Evolutionary conservation across 2,329 filamentous ascomycete species (phyloP), one percentile per base, ranked within the genome.

Genomic region (Amauroascus niger): DNA sequence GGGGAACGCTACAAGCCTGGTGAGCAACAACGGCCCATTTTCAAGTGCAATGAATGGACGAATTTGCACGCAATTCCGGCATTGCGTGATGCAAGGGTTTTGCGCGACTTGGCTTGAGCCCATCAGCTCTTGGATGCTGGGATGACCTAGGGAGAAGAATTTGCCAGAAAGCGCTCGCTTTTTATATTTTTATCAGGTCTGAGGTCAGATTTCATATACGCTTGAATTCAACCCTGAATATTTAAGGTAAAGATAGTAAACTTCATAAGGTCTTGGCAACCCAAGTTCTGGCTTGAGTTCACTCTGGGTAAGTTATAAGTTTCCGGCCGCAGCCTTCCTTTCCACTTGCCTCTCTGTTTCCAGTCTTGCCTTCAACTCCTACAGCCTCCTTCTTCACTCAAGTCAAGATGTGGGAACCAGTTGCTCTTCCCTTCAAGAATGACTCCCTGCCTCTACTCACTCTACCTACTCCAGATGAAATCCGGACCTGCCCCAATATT

Each of bases 391-490:
- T 16, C 24, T n/a, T 43, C 39, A 14, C 30, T 56, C 57, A 59
- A 52, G 39, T 56, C 57, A 59, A 52, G 35, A 64, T 64, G 62
- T 63, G 62, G 62, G 22, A 62, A 57, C 59, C 62, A 53, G 60
- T 62, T 26, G 52, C 7, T 22, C 44, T 64, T 30, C 62, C 63
- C n/a, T 63, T 61, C 52, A 52, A 61, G 50, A 63, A 58, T 49
- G 58, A 56, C 39, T 57, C 54, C 46, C 49, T 57, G 28, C 52
- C 53, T 55, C 50, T 60, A 16, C 59, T 57, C 49, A 20, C 54
- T 57, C 59, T 64, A 49, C 62, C 62, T 28, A 62, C 60, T 49
- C 55, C 56, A 55, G 62, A 63, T 55, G 60, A 62, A 54, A 63
- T 63, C 43, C 59, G 61, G 39, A 57, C 61, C 50, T 66, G 64